These are phyloP conservation scores for Brassica rapa DNA, from an alignment of 345 rosid genomes.

Conservation along the genomic window DNA sequence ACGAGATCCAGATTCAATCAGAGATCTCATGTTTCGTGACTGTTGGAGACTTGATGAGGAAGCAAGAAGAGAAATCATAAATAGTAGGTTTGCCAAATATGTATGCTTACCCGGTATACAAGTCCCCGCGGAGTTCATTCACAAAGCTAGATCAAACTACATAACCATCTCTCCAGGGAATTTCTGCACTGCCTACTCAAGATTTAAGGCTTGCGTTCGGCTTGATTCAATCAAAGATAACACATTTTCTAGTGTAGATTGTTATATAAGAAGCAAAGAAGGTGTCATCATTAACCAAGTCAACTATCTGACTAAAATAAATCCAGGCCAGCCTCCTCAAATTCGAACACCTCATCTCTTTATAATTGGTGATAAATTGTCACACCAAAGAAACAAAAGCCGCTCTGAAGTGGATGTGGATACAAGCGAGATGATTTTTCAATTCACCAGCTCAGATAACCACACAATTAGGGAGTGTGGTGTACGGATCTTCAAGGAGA, in stretches of 20 bases:
- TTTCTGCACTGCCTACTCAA: not conserved
- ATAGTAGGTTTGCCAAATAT: not conserved
- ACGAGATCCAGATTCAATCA: not conserved
- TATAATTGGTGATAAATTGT: not conserved
- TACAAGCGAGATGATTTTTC: not conserved
- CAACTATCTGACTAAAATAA: not conserved
- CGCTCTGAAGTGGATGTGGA: not conserved
- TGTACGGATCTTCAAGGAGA: not conserved
- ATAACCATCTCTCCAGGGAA: not conserved
- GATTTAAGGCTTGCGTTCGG: not conserved
- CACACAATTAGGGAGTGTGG: not conserved
- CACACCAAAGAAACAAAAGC: not conserved
- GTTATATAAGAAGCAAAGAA: not conserved
- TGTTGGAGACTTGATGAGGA: not conserved
- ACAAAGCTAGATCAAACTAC: not conserved
- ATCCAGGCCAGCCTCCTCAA: not conserved
- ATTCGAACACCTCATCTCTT: not conserved
- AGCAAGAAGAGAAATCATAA: not conserved
- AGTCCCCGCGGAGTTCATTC: not conserved
- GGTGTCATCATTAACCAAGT: not conserved
- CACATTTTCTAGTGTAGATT: not conserved
- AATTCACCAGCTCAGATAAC: not conserved
- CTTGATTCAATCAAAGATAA: not conserved
- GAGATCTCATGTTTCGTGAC: not conserved
- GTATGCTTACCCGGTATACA: not conserved